Evolutionary conservation across 495 filamentous ascomycete species (phyloP), one percentile per base, ranked within the genome.

Genomic region (Neurospora tetrasperma): DNA sequence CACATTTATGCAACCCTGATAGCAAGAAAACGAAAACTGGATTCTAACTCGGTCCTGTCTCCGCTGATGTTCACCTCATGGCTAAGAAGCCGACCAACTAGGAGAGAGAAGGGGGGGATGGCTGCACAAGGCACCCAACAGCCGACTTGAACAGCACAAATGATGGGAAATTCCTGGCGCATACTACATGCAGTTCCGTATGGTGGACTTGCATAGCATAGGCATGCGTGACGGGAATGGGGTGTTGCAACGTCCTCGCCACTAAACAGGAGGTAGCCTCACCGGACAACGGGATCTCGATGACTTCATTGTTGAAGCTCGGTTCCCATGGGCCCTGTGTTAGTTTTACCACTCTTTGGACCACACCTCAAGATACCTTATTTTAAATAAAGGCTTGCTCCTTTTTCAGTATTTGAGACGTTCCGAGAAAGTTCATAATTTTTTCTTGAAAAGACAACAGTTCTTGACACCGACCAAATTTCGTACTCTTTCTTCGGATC

Each of bases 281-380:
- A 59, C 46, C 4, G 46, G 46, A 20, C 20, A 62, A 27, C 35
- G 14, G 27, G 11, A 27, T 6, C 23, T 40, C 70, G 54, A 79
- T 79, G 77, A 79, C 76, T 75, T 79, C 77, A 79, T 79, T 69
- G 41, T 40, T 69, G 54, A 10, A 42, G 71, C 69, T 69, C 66
- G 23, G 42, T 70, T 46, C 23, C 66, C 20, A 14, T 31, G 68
- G 74, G 74, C 77, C 76, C 72, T 70, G 77, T 78, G 77, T 77
- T 74, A 69, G 46, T 38, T 38, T 38, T 16, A 72, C 46, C 69
- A 70, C 69, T 44, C 35, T 41, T 48, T 44, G 54, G 27, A 35
- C 27, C 27, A 35, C 14, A 66, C 40, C 38, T 43, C 20, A n/a
- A 73, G 68, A 73, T 69, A 46, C 20, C 44, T 72, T 31, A 74